A percentile compares a stretch with the other conserved stretches of the same genome.
Evolutionary conservation across 2,329 filamentous ascomycete genomes (phyloP).

Genomic region (Aspergillus sp.): DNA sequence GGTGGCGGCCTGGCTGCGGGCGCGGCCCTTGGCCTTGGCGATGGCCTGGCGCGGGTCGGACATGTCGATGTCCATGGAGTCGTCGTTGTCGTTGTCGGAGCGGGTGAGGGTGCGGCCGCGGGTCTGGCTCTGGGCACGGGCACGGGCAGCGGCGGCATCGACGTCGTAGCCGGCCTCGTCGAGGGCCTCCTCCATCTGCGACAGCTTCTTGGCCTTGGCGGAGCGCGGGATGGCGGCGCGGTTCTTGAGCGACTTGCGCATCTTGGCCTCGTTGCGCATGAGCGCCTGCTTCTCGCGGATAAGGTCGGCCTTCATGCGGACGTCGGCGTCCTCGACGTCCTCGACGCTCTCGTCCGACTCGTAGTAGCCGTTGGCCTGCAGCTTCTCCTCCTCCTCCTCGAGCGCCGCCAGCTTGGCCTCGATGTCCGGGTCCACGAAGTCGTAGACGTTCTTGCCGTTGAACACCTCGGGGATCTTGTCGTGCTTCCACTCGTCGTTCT

Average conservation of each 20-base stretch:
- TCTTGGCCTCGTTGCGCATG: conserved; percentile 89
- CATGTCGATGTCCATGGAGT: conserved; percentile 62
- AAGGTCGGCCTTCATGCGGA: conserved; percentile 85
- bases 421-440: conserved; percentile 96
- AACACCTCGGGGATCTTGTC: conserved; percentile 93
- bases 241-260: conserved; percentile 98
- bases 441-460: conserved; percentile 95
- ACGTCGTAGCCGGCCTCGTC: conserved; percentile 84
- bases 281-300: conserved; percentile 93
- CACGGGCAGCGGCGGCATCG: conserved; percentile 68
- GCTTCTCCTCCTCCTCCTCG: conserved; percentile 91
- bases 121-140: conserved; percentile 56
- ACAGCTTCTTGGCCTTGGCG: conserved; percentile 74
- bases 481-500: conserved; percentile 89
- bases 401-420: conserved; percentile 86
- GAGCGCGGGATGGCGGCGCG: conserved; percentile 86
- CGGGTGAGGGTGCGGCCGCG: conserved; percentile 70
- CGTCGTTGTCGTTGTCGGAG: conserved; percentile 59
- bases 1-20: conserved; percentile 52
- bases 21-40: conserved; percentile 70
- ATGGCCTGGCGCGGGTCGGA: conserved; percentile 46
- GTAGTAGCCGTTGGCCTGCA: conserved; percentile 91
- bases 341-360: conserved; percentile 79
- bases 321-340: conserved; percentile 83
- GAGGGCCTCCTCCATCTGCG: conserved; percentile 82